Conservation (phyloP, 805 yeast species). For the Ogataea thermomethanolica region DNA sequence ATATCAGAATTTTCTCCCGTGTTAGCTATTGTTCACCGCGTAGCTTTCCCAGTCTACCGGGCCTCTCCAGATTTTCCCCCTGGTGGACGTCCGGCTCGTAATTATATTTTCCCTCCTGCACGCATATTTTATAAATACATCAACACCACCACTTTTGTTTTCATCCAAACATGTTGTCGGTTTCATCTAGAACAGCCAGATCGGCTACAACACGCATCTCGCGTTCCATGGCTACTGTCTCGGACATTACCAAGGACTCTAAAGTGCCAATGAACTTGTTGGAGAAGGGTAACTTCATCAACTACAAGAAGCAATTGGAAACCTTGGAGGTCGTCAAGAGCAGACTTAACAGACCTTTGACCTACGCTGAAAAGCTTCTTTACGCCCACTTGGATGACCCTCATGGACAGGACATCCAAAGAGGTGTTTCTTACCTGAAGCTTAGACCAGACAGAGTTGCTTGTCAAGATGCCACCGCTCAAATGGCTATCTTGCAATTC, state of each 20-base stretch:
- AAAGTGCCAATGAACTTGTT: constrained; percentile 52
- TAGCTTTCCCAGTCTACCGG: neutral
- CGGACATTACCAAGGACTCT: constrained; percentile 49
- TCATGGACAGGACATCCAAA: constrained; percentile 63
- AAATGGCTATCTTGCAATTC: constrained; percentile 97
- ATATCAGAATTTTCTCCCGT: constrained; percentile 1
- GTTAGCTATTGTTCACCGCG: constrained; percentile 2
- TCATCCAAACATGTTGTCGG: constrained; percentile 28
- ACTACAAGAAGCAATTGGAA: constrained; percentile 88
- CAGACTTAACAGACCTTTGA: constrained; percentile 74
- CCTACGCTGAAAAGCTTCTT: constrained; percentile 90
- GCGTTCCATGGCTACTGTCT: constrained; percentile 53
- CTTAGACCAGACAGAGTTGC: constrained; percentile 97
- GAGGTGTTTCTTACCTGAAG: constrained; percentile 90
- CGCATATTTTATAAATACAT: constrained; percentile 9
- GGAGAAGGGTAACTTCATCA: constrained; percentile 81
- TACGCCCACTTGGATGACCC: constrained; percentile 92
- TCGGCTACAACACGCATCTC: constrained; percentile 22
- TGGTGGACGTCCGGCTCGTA: constrained; percentile 3
- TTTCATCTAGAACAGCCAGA: constrained; percentile 28
- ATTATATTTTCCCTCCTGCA: constrained; percentile 9
- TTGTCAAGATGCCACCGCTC: constrained; percentile 99
- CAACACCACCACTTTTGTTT: constrained; percentile 9
- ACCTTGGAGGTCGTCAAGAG: constrained; percentile 77
- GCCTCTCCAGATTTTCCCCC: constrained; percentile 3